phyloP scores from a whole-genome alignment of 2,329 filamentous ascomycete genomes.

The Fusarium oxysporum region DNA sequence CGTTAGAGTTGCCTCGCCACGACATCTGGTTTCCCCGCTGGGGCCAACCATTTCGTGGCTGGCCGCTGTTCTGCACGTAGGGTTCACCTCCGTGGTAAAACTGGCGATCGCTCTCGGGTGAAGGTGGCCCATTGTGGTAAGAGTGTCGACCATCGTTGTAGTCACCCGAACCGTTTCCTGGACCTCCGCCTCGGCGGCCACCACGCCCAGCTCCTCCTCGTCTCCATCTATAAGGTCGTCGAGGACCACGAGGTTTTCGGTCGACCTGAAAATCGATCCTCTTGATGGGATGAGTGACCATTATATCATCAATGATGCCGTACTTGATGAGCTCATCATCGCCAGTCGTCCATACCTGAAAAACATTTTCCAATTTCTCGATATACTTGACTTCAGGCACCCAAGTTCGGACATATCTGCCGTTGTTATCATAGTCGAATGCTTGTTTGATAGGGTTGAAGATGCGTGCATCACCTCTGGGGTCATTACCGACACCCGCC shows the following conservation, averaged over 20 bases:
- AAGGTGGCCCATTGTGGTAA: slow-evolving; percentile 7
- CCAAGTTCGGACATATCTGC: slow-evolving; percentile 79
- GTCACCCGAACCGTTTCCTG: background rate
- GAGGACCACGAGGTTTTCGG: slow-evolving; percentile 54
- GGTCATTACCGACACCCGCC: slow-evolving; percentile 83
- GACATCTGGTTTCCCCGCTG: slow-evolving; percentile 9
- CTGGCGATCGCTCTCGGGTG: slow-evolving; percentile 25
- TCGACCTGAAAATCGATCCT: slow-evolving; percentile 73
- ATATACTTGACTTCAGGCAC: slow-evolving; percentile 73
- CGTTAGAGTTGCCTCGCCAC: slow-evolving; percentile 31
- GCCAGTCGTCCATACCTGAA: slow-evolving; percentile 76
- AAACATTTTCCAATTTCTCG: slow-evolving; percentile 67
- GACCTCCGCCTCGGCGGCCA: slow-evolving; percentile 17
- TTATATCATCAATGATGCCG: slow-evolving; percentile 68
- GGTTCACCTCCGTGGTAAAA: background rate
- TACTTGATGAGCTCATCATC: slow-evolving; percentile 67
- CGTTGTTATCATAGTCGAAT: slow-evolving; percentile 78
- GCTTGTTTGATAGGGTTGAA: slow-evolving; percentile 88
- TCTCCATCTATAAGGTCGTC: slow-evolving; percentile 42
- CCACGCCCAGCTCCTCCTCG: slow-evolving; percentile 43
- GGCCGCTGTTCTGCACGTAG: slow-evolving; percentile 4
- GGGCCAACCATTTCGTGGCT: slow-evolving; percentile 5
- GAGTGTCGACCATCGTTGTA: background rate
- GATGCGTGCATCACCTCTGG: slow-evolving; percentile 74
- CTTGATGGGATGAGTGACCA: slow-evolving; percentile 75